phyloP scores from a whole-genome alignment of 495 filamentous ascomycete genomes.

The Talaromyces liani region DNA sequence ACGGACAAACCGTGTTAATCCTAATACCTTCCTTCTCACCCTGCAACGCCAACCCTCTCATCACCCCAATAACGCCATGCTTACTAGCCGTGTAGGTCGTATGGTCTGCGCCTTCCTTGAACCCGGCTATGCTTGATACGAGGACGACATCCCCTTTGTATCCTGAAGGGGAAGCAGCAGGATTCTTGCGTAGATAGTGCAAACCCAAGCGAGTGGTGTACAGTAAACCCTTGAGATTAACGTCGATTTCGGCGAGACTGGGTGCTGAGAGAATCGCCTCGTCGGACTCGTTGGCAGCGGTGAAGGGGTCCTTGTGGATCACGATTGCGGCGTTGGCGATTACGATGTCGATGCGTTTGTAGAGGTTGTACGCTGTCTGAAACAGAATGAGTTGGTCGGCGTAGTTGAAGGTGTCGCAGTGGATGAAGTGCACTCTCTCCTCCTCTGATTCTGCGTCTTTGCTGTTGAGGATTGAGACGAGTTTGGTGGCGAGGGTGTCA shows the following conservation, averaged over 20 bases:
- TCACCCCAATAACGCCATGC: conserved; percentile 28
- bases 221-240: conserved; percentile 24
- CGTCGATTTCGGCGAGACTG: conserved; percentile 24
- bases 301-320: conserved; percentile 24
- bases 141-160: conserved; percentile 23
- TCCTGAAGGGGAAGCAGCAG: conserved; percentile 5
- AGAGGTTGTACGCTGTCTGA: conserved; percentile 15
- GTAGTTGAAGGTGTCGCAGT: conserved; percentile 29
- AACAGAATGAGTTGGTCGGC: conserved; percentile 23
- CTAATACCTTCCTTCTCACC: conserved; percentile 21
- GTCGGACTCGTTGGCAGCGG: not conserved
- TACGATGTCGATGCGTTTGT: conserved; percentile 23
- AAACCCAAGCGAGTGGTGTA: conserved; percentile 25
- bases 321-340: conserved; percentile 28
- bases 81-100: conserved; percentile 28
- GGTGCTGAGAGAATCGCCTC: conserved; percentile 20
- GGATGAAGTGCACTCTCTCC: conserved; percentile 18
- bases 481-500: conserved; percentile 14
- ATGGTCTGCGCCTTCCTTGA: conserved; percentile 28
- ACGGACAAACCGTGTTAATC: conserved; percentile 32
- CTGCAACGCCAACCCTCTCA: conserved; percentile 24
- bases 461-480: conserved; percentile 14
- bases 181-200: conserved; percentile 21
- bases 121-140: conserved; percentile 24
- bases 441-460: not conserved